Evolutionary conservation across 495 filamentous ascomycete species (phyloP).

Genomic region (Immersiella caudata): DNA sequence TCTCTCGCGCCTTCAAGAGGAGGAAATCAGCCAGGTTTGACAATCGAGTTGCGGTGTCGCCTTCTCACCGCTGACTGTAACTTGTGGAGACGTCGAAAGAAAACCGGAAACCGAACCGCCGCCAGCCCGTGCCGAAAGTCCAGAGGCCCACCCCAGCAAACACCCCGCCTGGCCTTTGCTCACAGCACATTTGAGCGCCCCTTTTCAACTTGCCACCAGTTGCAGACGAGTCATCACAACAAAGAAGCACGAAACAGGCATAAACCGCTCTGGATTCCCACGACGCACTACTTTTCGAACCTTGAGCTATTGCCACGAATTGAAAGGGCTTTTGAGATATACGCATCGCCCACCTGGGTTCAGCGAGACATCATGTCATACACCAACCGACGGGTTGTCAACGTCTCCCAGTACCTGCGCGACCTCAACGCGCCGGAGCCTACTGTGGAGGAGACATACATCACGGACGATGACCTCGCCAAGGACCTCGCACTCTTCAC

Average conservation of each 20-base stretch:
- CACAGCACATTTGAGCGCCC: constrained; percentile 1
- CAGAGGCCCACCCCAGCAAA: constrained; percentile 10
- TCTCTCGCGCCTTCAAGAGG: not conserved
- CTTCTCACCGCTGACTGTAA: constrained; percentile 5
- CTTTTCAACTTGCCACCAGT: not conserved
- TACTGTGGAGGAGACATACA: constrained; percentile 58
- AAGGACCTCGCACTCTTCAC: constrained; percentile 87
- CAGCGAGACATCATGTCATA: constrained; percentile 61
- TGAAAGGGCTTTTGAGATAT: not conserved
- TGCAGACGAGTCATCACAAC: not conserved
- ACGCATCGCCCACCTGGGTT: not conserved
- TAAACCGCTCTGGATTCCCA: not conserved
- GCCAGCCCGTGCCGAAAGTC: not conserved
- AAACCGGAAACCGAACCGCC: not conserved
- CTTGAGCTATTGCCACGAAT: not conserved
- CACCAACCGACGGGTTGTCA: constrained; percentile 71
- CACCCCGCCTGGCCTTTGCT: constrained; percentile 14
- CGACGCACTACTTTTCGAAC: not conserved
- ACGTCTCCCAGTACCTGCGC: constrained; percentile 85
- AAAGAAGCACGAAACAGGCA: constrained; percentile 4
- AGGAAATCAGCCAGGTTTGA: not conserved
- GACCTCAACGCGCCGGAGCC: constrained; percentile 80
- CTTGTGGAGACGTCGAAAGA: constrained; percentile 6
- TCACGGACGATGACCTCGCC: constrained; percentile 59
- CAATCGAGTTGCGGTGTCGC: not conserved